Evolutionary conservation across 371 early-diverging fungal species (phyloP).

Genomic region (Rhizopus sp.): DNA sequence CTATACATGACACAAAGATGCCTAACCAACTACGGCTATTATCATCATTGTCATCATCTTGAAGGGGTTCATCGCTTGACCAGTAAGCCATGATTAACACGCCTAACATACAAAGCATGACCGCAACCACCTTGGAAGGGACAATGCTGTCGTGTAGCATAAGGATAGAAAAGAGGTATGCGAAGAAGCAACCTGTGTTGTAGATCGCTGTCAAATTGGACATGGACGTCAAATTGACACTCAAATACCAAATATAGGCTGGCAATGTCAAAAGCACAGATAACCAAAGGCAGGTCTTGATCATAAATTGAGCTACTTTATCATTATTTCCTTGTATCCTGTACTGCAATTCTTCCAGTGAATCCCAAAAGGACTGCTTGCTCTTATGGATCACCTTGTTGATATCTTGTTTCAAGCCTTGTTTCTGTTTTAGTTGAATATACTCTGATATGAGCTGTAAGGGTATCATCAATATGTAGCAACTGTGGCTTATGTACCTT

Average conservation of each 20-base stretch:
- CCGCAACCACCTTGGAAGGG: constrained; percentile 61
- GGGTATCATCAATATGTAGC: constrained; percentile 69
- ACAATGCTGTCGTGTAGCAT: constrained; percentile 66
- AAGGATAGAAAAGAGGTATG: constrained; percentile 74
- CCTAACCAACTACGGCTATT: constrained; percentile 34
- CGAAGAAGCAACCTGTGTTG: constrained; percentile 83
- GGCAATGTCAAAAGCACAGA: constrained; percentile 64
- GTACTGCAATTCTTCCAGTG: constrained; percentile 21
- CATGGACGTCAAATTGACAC: constrained; percentile 74
- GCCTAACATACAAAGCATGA: constrained; percentile 68
- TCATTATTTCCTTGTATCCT: constrained; percentile 17
- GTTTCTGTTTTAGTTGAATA: constrained; percentile 16
- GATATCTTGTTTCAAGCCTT: constrained; percentile 5
- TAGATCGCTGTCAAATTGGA: constrained; percentile 80
- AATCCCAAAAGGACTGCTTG: constrained; percentile 10
- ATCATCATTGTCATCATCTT: constrained; percentile 7
- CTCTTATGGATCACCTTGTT: constrained; percentile 9
- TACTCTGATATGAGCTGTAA: constrained; percentile 59
- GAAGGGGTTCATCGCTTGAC: constrained; percentile 5
- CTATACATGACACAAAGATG: constrained; percentile 51
- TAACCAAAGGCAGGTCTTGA: constrained; percentile 32
- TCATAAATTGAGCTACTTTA: constrained; percentile 9
- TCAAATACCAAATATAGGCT: constrained; percentile 83
- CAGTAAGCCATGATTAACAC: constrained; percentile 67
- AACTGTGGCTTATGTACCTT: constrained; percentile 74